Base-by-base conservation (phyloP, 2,329 filamentous ascomycete genomes). In the Colletotrichum chlorophyti region DNA sequence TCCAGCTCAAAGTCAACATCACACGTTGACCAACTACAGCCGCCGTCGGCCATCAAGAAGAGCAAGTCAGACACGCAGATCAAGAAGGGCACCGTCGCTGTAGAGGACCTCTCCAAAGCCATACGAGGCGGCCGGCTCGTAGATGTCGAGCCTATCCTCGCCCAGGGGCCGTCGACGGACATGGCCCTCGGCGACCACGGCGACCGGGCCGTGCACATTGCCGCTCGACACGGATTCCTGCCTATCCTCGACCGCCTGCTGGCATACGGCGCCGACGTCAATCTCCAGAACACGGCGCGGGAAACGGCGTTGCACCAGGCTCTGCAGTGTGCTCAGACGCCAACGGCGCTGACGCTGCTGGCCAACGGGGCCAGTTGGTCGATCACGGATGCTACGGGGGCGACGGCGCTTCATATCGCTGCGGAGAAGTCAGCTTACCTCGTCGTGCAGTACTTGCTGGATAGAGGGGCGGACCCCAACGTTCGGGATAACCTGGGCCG, bases 401-500 rank as follows among this genome's bases (percentile, higher is more conserved):
- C 26, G 15, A 48, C 21, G 11, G 17, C 52, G 9, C 29, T 62
- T 10, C 49, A 62, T 32, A 19, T 38, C n/a, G 52, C 60, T 7
- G 51, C 34, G 2, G 15, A 43, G 3, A 37, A 21, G 3, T 60
- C 37, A 9, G 34, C 46, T 6, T 34, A 23, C 27, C 43, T 21
- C 14, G 29, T 60, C 12, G 45, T 43, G 2, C 23, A 50, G 17
- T 53, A 51, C 14, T 38, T 60, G 29, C 43, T 58, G 7, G 43
- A 55, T 14, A 57, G 31, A n/a, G 58, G 58, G 7, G 58, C 58
- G 9, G 58, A 60, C 24, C 27, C 45, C 14, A 40, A 60, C 24
- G 45, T 41, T 17, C 32, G 21, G 14, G 53, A 60, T 27, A 51
- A 23, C 11, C 19, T 15, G 14, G 27, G 34, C 19, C 47, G 35